Evolutionary conservation across 139 green algal genomes (phyloP).

Genomic region (Chlorella vulgaris): DNA sequence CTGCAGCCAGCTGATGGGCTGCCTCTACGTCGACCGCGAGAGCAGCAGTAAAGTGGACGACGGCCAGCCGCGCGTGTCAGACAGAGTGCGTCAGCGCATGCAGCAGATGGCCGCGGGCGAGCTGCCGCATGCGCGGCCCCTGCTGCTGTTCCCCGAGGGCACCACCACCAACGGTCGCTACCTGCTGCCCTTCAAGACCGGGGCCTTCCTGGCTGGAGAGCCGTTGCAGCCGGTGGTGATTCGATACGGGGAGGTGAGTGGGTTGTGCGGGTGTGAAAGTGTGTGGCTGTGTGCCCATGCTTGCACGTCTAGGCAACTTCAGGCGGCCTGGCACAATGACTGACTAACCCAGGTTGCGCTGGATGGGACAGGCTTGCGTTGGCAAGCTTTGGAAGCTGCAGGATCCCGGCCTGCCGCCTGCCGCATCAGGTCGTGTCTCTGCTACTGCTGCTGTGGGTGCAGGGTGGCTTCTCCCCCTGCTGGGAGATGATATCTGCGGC

Average conservation of each 20-base stretch:
- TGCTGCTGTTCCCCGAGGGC: constrained; percentile 79
- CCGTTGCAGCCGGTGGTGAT: constrained; percentile 87
- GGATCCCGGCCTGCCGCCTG: too few species aligned
- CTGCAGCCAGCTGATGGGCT: constrained; percentile 78
- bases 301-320: too few species aligned
- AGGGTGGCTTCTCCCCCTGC: constrained; percentile 64
- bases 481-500: constrained; percentile 82
- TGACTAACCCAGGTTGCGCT: too few species aligned
- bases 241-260: constrained; percentile 60
- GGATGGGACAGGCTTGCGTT: too few species aligned
- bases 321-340: too few species aligned
- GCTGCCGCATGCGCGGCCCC: constrained; percentile 39
- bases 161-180: constrained; percentile 92
- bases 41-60: constrained; percentile 25
- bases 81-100: constrained; percentile 64
- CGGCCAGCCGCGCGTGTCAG: constrained; percentile 36
- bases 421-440: neutral
- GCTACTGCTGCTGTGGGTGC: neutral
- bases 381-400: too few species aligned
- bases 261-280: neutral
- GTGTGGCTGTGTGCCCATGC: too few species aligned
- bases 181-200: constrained; percentile 90
- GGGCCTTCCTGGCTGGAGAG: constrained; percentile 86
- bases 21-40: constrained; percentile 86
- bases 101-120: constrained; percentile 30